phyloP scores from a whole-genome alignment of 805 yeast species.

The Candida tibetensis region DNA sequence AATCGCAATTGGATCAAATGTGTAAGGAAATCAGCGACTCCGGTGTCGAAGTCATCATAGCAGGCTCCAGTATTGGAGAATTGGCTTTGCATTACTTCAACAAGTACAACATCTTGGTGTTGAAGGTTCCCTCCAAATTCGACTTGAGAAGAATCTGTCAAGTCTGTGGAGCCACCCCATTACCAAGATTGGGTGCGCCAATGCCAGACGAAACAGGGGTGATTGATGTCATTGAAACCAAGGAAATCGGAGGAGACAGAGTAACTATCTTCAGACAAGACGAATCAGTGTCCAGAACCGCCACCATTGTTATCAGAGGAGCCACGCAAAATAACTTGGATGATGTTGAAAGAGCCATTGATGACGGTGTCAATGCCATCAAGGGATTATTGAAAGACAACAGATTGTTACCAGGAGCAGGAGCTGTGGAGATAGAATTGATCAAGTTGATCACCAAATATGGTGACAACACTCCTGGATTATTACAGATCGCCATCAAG shows the following conservation, averaged over 20 bases:
- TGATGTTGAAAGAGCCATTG: conserved; percentile 95
- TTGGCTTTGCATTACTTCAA: conserved; percentile 89
- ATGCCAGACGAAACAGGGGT: conserved; percentile 90
- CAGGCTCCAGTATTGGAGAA: conserved; percentile 94
- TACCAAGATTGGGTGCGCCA: conserved; percentile 92
- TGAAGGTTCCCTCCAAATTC: conserved; percentile 90
- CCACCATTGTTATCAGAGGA: conserved; percentile 92
- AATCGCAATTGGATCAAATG: conserved; percentile 82
- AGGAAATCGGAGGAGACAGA: conserved; percentile 96
- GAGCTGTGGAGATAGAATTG: conserved; percentile 88
- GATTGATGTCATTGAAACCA: conserved; percentile 83
- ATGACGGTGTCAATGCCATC: conserved; percentile 91
- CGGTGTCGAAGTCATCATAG: conserved; percentile 84
- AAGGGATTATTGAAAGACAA: conserved; percentile 83
- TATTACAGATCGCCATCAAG: conserved; percentile 89
- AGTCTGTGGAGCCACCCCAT: conserved; percentile 96
- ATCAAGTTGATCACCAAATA: conserved; percentile 73
- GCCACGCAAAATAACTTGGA: conserved; percentile 93
- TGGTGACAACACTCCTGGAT: conserved; percentile 94
- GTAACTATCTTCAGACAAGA: conserved; percentile 91
- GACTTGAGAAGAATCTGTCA: conserved; percentile 91
- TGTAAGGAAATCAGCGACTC: conserved; percentile 79
- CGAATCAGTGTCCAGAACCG: conserved; percentile 65
- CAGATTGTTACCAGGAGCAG: conserved; percentile 90
- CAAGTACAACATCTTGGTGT: conserved; percentile 77